Conservation (phyloP, 2,329 filamentous ascomycete genomes). For the Fusarium proliferatum region DNA sequence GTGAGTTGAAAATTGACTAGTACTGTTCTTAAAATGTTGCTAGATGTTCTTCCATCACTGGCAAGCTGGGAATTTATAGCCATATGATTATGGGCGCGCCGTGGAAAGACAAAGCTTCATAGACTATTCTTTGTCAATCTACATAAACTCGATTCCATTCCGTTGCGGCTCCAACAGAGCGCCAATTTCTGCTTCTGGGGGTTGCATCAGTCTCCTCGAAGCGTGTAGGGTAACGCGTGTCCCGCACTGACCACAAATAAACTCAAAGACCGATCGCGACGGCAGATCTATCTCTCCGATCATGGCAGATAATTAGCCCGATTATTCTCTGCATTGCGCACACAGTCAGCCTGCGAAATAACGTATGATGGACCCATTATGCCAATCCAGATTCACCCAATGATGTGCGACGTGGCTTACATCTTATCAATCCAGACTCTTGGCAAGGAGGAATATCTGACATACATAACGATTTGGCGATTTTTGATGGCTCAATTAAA, state of each 20-base stretch:
- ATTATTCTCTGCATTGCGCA: background rate
- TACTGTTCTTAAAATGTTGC: too few species aligned
- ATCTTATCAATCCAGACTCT: background rate
- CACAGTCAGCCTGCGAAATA: background rate
- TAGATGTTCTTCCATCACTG: too few species aligned
- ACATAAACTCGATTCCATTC: rapidly evolving
- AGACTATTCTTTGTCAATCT: rapidly evolving
- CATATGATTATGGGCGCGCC: rapidly evolving
- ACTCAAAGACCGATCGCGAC: background rate
- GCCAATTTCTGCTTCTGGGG: rapidly evolving
- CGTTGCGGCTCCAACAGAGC: rapidly evolving
- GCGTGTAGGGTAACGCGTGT: background rate
- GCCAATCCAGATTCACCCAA: background rate
- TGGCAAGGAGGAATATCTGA: background rate
- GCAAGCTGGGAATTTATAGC: rapidly evolving
- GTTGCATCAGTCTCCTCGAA: too few species aligned
- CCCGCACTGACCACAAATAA: background rate
- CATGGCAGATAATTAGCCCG: background rate
- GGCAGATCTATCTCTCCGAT: background rate
- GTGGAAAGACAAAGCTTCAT: rapidly evolving
- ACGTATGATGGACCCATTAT: background rate
- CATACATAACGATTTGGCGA: background rate
- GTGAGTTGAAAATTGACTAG: too few species aligned
- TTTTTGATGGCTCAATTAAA: background rate
- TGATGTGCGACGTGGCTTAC: background rate